phyloP scores from a whole-genome alignment of 2,329 filamentous ascomycete genomes.

The Aureobasidium uvarum region DNA sequence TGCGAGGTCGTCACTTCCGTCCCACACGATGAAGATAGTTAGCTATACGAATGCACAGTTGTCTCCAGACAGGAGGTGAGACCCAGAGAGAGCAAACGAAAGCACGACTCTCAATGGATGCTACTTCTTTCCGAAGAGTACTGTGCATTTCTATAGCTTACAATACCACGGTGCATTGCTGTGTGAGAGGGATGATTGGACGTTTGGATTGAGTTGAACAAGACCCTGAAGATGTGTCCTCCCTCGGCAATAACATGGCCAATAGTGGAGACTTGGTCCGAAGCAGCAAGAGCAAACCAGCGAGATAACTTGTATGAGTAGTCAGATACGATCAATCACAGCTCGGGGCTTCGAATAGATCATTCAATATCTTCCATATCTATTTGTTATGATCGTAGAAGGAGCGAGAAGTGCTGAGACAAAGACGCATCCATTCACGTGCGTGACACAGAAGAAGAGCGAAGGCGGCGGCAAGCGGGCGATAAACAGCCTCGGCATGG shows the following conservation, averaged over 20 bases:
- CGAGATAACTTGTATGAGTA: background rate
- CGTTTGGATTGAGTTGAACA: background rate
- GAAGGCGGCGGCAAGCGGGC: constrained; percentile 19
- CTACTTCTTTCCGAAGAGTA: no score
- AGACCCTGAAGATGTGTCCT: constrained; percentile 11
- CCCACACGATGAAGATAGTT: no score
- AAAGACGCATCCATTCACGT: constrained; percentile 2
- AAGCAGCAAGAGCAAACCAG: background rate
- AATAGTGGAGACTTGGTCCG: constrained; percentile 13
- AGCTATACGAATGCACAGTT: no score
- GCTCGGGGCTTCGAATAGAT: background rate
- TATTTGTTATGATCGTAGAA: background rate
- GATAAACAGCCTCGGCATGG: constrained; percentile 15
- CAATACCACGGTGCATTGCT: no score
- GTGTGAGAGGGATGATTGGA: background rate
- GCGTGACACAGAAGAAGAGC: background rate
- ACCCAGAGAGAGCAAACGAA: no score
- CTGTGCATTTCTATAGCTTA: no score
- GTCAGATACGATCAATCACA: background rate
- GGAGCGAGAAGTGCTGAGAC: background rate
- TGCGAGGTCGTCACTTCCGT: no score
- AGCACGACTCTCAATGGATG: no score
- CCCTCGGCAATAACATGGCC: constrained; percentile 9
- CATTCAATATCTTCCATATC: background rate
- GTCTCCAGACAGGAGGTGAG: no score